Percentiles rank a stretch among this genome's conserved stretches.
Conservation (phyloP, 73 alveolate species). For the Blepharisma stoltei region DNA sequence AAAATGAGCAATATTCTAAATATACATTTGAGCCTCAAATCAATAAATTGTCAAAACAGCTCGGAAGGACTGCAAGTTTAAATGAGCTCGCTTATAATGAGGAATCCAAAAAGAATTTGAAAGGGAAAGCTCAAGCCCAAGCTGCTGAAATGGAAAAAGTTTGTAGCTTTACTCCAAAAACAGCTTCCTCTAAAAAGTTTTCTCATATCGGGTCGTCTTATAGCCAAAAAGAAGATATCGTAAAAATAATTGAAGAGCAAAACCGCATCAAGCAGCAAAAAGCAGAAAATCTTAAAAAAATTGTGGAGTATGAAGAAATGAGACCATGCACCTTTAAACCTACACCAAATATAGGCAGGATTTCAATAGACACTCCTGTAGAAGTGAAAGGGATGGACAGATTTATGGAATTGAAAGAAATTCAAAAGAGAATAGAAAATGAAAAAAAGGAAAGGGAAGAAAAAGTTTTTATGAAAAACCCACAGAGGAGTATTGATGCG, state of each 20-base stretch:
- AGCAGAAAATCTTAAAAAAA: neutral
- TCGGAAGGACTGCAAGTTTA: slow-evolving; percentile 22
- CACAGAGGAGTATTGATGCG: neutral
- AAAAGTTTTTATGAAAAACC: slow-evolving; percentile 16
- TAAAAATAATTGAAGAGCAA: neutral
- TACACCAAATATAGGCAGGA: neutral
- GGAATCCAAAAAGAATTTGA: neutral
- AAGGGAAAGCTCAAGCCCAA: neutral
- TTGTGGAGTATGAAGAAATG: slow-evolving; percentile 11
- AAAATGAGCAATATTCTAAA: slow-evolving; percentile 14
- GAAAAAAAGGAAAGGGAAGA: slow-evolving; percentile 26
- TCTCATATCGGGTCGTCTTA: neutral
- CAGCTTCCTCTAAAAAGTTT: neutral
- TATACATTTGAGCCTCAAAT: slow-evolving; percentile 12
- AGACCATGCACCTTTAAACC: slow-evolving; percentile 20
- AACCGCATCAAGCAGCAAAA: neutral
- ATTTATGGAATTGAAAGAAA: slow-evolving; percentile 17
- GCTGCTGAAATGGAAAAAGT: slow-evolving; percentile 25
- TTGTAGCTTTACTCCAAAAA: slow-evolving; percentile 22
- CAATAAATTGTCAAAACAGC: neutral
- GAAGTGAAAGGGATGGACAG: slow-evolving; percentile 24
- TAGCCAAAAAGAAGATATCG: neutral
- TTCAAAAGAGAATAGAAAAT: neutral
- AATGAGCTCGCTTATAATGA: slow-evolving; percentile 5
- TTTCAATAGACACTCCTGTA: neutral